Evolutionary conservation across 2,329 filamentous ascomycete genomes (phyloP).

Genomic region (Madurella fahalii): DNA sequence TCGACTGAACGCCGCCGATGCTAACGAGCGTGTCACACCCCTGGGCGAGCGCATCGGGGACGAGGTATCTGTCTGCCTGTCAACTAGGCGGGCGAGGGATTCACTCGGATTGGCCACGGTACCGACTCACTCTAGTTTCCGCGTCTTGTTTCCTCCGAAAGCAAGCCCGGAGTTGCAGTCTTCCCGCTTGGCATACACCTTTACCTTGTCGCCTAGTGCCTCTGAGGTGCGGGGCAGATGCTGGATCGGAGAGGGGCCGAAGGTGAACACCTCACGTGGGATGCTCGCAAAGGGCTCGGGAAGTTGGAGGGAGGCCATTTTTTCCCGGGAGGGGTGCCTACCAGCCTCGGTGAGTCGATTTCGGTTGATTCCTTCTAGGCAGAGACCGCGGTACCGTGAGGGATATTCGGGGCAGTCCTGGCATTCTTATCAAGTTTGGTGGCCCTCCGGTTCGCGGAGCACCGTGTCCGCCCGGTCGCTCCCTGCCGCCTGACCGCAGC

Average conservation of each 20-base stretch:
- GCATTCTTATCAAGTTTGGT: not conserved
- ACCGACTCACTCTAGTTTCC: conserved; percentile 58
- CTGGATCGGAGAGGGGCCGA: conserved; percentile 66
- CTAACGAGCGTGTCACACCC: conserved; percentile 60
- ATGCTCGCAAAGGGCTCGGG: conserved; percentile 61
- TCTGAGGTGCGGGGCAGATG: conserved; percentile 60
- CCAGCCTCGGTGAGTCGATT: too few species aligned
- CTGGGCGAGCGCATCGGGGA: conserved; percentile 56
- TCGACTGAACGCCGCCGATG: conserved; percentile 65
- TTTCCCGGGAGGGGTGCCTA: not conserved
- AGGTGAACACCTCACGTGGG: conserved; percentile 57
- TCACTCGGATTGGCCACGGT: not conserved
- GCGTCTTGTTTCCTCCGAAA: conserved; percentile 65
- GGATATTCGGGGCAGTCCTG: not conserved
- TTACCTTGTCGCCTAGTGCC: conserved; percentile 55
- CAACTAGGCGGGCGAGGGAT: not conserved
- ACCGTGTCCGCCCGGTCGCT: not conserved
- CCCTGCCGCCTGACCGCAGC: not conserved
- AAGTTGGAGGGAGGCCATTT: conserved; percentile 33
- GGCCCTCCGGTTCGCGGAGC: too few species aligned
- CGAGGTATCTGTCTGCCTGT: conserved; percentile 49
- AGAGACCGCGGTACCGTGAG: not conserved
- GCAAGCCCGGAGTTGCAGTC: conserved; percentile 66
- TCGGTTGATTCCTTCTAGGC: not conserved
- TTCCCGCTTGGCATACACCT: conserved; percentile 67